Conservation (phyloP, 2,329 filamentous ascomycete species). For the Aspergillus pseudotamarii region DNA sequence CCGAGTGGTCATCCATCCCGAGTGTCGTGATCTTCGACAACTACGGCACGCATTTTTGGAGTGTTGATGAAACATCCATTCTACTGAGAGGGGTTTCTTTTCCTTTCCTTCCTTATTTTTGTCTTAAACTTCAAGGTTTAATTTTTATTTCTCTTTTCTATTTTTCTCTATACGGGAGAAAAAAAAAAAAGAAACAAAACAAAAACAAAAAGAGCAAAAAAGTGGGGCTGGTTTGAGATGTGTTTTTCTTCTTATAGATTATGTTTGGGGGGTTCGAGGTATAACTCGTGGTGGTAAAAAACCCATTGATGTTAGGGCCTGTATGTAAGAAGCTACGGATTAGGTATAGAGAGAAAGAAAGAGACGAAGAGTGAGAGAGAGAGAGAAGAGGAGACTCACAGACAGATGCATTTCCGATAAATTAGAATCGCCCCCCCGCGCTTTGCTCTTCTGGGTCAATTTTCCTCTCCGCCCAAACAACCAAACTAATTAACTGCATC, state of each 20-base stretch:
- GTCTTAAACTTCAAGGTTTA: too few relatives aligned
- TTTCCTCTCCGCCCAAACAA: not conserved
- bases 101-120: not conserved
- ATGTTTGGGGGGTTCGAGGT: not conserved
- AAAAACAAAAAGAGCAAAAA: not conserved
- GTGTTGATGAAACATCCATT: not conserved
- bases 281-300: not conserved
- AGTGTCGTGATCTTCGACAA: not conserved
- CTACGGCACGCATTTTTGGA: not conserved
- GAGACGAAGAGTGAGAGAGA: not conserved
- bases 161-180: too few relatives aligned
- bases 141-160: too few relatives aligned
- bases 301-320: not conserved
- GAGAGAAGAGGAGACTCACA: not conserved
- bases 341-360: not conserved
- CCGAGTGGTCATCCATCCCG: not conserved
- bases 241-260: not conserved
- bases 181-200: too few relatives aligned
- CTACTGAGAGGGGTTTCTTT: not conserved
- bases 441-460: conserved; percentile 4
- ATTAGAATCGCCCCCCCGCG: not conserved
- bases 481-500: not conserved
- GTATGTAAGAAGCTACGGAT: not conserved
- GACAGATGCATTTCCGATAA: not conserved
- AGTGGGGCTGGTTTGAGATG: not conserved